Base-by-base conservation (phyloP, 148 eudicot genomes). In the Oxyria digyna region DNA sequence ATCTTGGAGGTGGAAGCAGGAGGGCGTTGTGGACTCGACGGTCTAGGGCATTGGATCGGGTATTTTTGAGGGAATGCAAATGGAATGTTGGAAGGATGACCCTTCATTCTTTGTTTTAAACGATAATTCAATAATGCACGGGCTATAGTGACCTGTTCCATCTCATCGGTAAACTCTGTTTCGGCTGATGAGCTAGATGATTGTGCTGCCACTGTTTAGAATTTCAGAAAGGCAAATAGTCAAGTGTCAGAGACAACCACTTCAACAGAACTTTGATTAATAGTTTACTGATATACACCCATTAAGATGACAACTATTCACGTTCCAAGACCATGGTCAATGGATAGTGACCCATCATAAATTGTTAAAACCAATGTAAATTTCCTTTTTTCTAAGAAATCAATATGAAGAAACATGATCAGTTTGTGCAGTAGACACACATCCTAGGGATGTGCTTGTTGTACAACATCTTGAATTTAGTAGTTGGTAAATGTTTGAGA, bases 91-190 rank as follows among this genome's bases (percentile, higher is more conserved):
- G 69, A 50, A 59, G 65, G 37, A 59, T 59, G 65, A 68, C 79
- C 80, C 4, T 79, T 78, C 49, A 75, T 20, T 67, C 73, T 85
- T 26, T 80, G 82, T 76, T 76, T 77, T 14, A 69, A 24, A 23
- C 80, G 72, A 72, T 79, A 87, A 68, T 77, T 81, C 71, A 81
- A 85, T 57, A 87, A 77, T 38, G 86, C 85, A 62, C 87, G 87
- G 23, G 93, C 87, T 17, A 87, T 85, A 1, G 81, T 82, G 20
- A 87, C 78, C 55, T 85, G 93, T 76, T 87, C 93, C 74, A 78
- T 89, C 76, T 83, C 89, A 70, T 87, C 93, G 33, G n/a, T 74
- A 27, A 69, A 78, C 21, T 48, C 33, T 70, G 75, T 78, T 64
- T 77, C 79, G 32, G 76, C 69, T 42, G 82, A 54, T 62, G 83